phyloP scores from a whole-genome alignment of 2,329 filamentous ascomycete genomes.

The Sclerotinia trifoliorum region DNA sequence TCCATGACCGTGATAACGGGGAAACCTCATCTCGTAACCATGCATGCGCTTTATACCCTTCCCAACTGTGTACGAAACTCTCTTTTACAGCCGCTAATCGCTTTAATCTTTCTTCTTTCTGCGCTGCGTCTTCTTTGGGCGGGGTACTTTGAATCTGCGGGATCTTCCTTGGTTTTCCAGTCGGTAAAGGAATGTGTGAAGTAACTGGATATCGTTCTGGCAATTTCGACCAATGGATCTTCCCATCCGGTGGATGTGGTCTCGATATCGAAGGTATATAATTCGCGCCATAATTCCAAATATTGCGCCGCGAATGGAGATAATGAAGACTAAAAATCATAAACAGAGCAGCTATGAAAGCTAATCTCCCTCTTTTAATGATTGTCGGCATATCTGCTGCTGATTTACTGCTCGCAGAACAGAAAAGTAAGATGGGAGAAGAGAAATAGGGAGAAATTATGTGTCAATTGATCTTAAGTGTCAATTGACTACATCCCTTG shows the following conservation, averaged over 20 bases:
- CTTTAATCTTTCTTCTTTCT: slow-evolving; percentile 31
- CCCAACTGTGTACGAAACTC: slow-evolving; percentile 58
- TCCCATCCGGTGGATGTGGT: slow-evolving; percentile 50
- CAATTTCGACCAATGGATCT: slow-evolving; percentile 47
- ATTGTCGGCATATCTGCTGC: slow-evolving; percentile 27
- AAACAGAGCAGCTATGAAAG: slow-evolving; percentile 30
- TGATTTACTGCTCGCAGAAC: neutral
- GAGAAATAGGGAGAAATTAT: neutral
- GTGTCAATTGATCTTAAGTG: slow-evolving; percentile 13
- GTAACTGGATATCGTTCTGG: slow-evolving; percentile 36
- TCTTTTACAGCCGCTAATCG: slow-evolving; percentile 35
- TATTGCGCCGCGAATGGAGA: slow-evolving; percentile 28
- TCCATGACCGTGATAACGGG: slow-evolving; percentile 64
- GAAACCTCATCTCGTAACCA: slow-evolving; percentile 84
- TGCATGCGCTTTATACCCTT: slow-evolving; percentile 74
- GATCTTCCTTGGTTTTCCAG: slow-evolving; percentile 33
- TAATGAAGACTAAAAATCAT: slow-evolving; percentile 34
- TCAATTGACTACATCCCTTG: slow-evolving; percentile 22
- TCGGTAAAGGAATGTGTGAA: slow-evolving; percentile 35
- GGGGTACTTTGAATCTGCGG: slow-evolving; percentile 33
- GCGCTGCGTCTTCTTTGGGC: slow-evolving; percentile 30
- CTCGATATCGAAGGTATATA: slow-evolving; percentile 26
- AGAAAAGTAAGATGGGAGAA: neutral
- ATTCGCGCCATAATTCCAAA: slow-evolving; percentile 26
- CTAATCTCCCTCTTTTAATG: slow-evolving; percentile 35